Evolutionary conservation across 1,139 yeast species (phyloP), one percentile per base, ranked within the genome.

Genomic region (Lodderomyces oxycetoniae): DNA sequence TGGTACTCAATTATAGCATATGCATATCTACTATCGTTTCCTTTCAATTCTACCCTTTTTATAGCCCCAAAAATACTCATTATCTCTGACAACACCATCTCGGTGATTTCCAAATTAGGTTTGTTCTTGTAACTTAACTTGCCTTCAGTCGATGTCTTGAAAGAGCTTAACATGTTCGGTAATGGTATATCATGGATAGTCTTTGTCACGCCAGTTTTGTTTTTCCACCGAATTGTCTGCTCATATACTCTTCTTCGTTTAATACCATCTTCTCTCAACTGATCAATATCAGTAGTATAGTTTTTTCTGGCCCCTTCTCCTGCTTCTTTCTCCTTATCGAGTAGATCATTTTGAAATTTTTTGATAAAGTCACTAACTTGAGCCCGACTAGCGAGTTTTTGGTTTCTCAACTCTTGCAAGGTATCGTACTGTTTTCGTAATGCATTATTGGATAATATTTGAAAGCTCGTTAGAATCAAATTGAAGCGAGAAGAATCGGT

Each of bases 11-110:
- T 54, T 0, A 49, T 34, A 0, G 74, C 79, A 17, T 55, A 50
- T 32, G 59, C 64, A 43, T 74, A 73, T 28, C 61, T 41, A 10
- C 55, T 54, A 6, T 47, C 52, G 1, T 43, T 37, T 3, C 37
- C 33, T 5, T 43, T 26, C 7, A 56, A 33, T 15, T 41, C 26
- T 1, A 57, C 52, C 0, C 42, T 22, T 5, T 34, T 39, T 1
- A 72, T 48, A 0, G 56, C 46, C 0, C 80, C 79, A 51, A 74
- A 75, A 2, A 65, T 65, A 17, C 48, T 44, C 77, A 75, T 71
- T 16, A 74, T 54, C 33, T 59, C 55, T 11, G 28, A 25, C 9
- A 75, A 45, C 1, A 65, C 52, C 2, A 57, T 63, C 3, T 45
- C 46, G 19, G 55, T 57, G 22, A 73, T 54, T 10, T 48, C 47